Conservation (phyloP, 78 protist species). For the Dictyostelium citrinum region DNA sequence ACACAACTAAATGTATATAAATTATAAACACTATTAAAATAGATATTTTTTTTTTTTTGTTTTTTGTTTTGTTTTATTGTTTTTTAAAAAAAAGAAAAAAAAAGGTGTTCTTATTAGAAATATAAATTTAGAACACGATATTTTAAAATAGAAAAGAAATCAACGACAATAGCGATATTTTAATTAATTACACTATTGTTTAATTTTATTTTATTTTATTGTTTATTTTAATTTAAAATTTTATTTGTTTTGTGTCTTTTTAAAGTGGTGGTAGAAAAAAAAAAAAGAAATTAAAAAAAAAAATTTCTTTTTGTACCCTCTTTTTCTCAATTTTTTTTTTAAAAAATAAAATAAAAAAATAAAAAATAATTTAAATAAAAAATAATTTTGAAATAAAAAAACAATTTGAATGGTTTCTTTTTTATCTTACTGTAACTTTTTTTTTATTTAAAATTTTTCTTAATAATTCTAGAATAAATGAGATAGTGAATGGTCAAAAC, state of each 20-base stretch:
- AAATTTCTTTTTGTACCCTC: not conserved
- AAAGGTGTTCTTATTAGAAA: not conserved
- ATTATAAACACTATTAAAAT: not conserved
- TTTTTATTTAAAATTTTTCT: no score
- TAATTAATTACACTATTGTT: not conserved
- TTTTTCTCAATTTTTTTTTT: not conserved
- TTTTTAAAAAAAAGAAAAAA: not conserved
- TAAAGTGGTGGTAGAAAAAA: not conserved
- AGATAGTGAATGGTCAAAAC: no score
- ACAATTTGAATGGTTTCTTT: no score
- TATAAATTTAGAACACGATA: not conserved
- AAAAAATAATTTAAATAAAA: not conserved
- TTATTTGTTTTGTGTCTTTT: not conserved
- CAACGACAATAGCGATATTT: not conserved
- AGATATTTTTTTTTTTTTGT: not conserved
- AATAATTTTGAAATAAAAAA: not conserved
- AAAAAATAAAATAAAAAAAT: not conserved
- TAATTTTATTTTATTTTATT: not conserved
- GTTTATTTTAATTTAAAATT: not conserved
- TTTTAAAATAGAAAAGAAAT: not conserved
- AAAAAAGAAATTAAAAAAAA: not conserved
- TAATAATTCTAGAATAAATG: no score
- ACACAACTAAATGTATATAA: not conserved
- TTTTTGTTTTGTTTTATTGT: no score
- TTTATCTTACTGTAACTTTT: no score